Base-by-base conservation (phyloP, 2,329 filamentous ascomycete species). In the Aspergillus sp. region DNA sequence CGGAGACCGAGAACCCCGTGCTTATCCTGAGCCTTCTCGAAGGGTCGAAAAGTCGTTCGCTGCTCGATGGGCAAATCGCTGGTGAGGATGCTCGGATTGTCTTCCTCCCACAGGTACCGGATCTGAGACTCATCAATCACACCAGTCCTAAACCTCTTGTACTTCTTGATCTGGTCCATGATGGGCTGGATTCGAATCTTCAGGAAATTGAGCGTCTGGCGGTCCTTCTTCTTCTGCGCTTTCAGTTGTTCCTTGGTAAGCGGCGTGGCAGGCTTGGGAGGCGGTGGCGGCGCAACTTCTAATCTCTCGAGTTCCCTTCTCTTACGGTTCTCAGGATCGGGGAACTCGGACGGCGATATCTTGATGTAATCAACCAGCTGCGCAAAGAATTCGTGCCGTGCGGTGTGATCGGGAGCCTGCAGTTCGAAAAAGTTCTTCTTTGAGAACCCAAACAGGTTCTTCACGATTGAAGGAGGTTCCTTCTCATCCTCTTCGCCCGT, bases 101-200 rank as follows among this genome's bases (percentile, higher is more conserved):
- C 79, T 64, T 97, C 91, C 23, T 89, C 83, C 60, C 88, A 88
- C 1, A 97, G 75, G 64, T 97, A 95, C 17, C 83, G 77, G 50
- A 94, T 89, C 54, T 84, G 79, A 9, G 71, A 68, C 45, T 88
- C 83, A 2, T 88, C 82, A 51, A 98, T 85, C 38, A 88, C 81
- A 1, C 88, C 85, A 47, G 83, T 82, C 51, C 90, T 81, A 70
- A 97, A 97, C 57, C 89, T 89, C 64, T 85, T 88, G 71, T 95
- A 95, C 64, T 86, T 90, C 66, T 95, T 93, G 63, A 98, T 88
- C 69, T 96, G 89, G 57, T 98, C 91, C 90, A 98, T 96, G 57
- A 97, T 88, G 2, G 88, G 89, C 67, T 96, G 90, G 47, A 98
- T 82, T 46, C 85, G 77, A 35, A 95, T 83, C 73, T 97, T 98